Percentiles rank a stretch among this genome's conserved stretches.
Conservation (phyloP, 202 grass and related monocot genomes). For the Schoenoplectus tabernaemontani region DNA sequence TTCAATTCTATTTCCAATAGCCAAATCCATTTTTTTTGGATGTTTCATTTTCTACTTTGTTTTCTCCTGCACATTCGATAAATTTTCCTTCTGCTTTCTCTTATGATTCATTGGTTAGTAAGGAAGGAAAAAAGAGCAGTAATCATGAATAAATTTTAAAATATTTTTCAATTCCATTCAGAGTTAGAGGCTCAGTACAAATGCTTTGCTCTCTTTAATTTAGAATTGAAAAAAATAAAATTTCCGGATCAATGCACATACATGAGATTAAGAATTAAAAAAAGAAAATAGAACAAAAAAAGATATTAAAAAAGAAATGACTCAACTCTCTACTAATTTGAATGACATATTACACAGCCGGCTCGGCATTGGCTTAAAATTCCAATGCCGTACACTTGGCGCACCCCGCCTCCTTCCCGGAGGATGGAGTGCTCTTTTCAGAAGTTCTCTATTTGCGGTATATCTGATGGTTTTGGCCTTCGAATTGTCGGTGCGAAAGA, state of each 20-base stretch:
- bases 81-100: not conserved
- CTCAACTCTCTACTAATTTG: not conserved
- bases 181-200: not conserved
- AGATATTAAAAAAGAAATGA: not conserved
- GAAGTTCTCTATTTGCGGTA: conserved; percentile 46
- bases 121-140: not conserved
- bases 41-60: not conserved
- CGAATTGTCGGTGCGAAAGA: not conserved
- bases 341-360: conserved; percentile 44
- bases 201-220: not conserved
- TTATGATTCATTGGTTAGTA: not conserved
- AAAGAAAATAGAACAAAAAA: not conserved
- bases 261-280: not conserved
- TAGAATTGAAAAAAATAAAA: not conserved
- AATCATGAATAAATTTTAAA: not conserved
- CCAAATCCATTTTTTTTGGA: no score
- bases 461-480: conserved; percentile 1
- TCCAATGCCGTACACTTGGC: conserved; percentile 32
- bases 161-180: not conserved
- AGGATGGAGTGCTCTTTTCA: conserved; percentile 62
- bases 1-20: not conserved
- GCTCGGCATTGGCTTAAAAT: conserved; percentile 63
- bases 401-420: conserved; percentile 23
- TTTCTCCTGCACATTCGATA: not conserved
- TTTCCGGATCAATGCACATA: not conserved